Conservation (phyloP, 1,284 basidiomycete species). For the Grifola frondosa region DNA sequence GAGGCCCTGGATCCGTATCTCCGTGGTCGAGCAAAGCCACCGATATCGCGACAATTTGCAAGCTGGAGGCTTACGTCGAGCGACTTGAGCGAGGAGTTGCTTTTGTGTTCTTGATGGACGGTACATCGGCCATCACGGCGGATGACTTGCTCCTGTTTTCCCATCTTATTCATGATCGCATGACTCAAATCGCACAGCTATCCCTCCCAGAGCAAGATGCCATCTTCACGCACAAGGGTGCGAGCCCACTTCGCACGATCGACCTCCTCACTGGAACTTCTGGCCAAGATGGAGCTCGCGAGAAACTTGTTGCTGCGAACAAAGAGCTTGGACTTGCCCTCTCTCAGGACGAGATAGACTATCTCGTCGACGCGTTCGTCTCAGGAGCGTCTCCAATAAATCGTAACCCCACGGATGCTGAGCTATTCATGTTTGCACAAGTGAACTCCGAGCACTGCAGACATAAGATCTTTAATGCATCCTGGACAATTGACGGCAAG, state of each 20-base stretch:
- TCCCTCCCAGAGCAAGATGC: slow-evolving; percentile 56
- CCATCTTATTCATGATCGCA: slow-evolving; percentile 86
- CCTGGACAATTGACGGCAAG: slow-evolving; percentile 86
- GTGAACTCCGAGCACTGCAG: slow-evolving; percentile 99
- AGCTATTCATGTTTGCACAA: slow-evolving; percentile 99
- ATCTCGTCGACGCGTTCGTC: slow-evolving; percentile 89
- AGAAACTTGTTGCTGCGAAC: slow-evolving; percentile 78
- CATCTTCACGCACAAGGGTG: slow-evolving; percentile 73
- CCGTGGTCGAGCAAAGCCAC: slow-evolving; percentile 99
- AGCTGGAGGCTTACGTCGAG: slow-evolving; percentile 67
- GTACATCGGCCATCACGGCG: slow-evolving; percentile 40
- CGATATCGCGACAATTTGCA: slow-evolving; percentile 90
- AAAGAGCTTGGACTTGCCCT: slow-evolving; percentile 88
- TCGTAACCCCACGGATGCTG: slow-evolving; percentile 93
- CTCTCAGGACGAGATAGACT: slow-evolving; percentile 88
- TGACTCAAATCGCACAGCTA: slow-evolving; percentile 83
- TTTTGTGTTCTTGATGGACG: slow-evolving; percentile 63
- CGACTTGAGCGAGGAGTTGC: slow-evolving; percentile 85
- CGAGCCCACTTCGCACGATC: slow-evolving; percentile 73
- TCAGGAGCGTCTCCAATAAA: slow-evolving; percentile 60
- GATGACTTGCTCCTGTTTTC: slow-evolving; percentile 51
- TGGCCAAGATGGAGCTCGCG: slow-evolving; percentile 40
- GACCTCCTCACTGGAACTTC: slow-evolving; percentile 43
- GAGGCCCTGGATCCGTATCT: slow-evolving; percentile 77
- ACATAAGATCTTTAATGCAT: slow-evolving; percentile 99